Percentiles rank a stretch among this genome's conserved stretches.
Evolutionary conservation across 129 eudicot species (phyloP).

Genomic region (Tagetes erecta): DNA sequence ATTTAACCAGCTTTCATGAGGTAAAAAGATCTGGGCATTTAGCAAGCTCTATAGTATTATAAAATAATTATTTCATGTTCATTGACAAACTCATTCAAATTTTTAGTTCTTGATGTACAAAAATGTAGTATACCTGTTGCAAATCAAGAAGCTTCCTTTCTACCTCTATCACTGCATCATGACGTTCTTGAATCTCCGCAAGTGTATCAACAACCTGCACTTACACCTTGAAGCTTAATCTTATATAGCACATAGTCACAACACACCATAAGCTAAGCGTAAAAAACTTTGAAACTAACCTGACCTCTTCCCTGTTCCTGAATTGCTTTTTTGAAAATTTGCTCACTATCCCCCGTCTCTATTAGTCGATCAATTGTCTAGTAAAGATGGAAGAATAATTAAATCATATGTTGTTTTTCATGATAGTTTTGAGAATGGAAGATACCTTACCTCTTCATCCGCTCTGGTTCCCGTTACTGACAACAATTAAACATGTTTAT

Average conservation of each 20-base stretch:
- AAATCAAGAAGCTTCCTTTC: constrained; percentile 76
- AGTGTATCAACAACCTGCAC: constrained; percentile 77
- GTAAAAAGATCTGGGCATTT: not conserved
- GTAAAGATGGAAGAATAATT: constrained; percentile 18
- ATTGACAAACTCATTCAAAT: not conserved
- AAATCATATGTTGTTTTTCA: not conserved
- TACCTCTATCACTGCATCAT: constrained; percentile 71
- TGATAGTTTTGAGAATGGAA: not conserved
- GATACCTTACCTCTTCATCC: constrained; percentile 73
- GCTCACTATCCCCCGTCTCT: constrained; percentile 88
- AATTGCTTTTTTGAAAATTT: constrained; percentile 72
- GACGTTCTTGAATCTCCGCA: constrained; percentile 87
- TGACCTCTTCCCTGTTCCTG: constrained; percentile 86
- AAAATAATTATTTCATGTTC: not conserved
- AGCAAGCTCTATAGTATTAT: not conserved
- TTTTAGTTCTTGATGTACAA: not conserved
- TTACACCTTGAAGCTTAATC: constrained; percentile 4
- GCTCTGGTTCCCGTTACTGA: constrained; percentile 77
- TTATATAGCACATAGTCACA: not conserved
- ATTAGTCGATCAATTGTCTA: constrained; percentile 80
- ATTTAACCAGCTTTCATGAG: not conserved
- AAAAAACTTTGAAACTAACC: constrained; percentile 28
- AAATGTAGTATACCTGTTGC: constrained; percentile 60
- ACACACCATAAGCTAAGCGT: constrained; percentile 2
- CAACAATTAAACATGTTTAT: constrained; percentile 10